Evolutionary conservation across 2,329 filamentous ascomycete genomes (phyloP).

Genomic region (Aquanectria penicillioides): DNA sequence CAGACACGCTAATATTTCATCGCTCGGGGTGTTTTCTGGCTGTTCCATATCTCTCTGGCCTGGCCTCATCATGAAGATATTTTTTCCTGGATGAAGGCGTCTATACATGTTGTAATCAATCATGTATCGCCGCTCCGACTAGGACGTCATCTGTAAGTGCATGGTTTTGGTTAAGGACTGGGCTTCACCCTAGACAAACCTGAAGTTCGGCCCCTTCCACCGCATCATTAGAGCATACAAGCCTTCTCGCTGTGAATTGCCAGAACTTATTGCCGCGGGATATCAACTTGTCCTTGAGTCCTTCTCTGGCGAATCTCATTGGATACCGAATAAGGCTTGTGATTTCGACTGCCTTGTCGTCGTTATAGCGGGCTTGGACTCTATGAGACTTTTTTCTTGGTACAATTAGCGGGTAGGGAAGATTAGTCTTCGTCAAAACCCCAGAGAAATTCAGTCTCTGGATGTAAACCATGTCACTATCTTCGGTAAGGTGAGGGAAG

Average conservation of each 20-base stretch:
- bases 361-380: too few relatives aligned
- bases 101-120: slow-evolving; percentile 22
- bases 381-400: too few relatives aligned
- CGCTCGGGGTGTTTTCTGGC: neutral
- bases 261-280: slow-evolving; percentile 16
- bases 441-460: too few relatives aligned
- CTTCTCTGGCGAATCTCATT: slow-evolving; percentile 2
- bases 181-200: neutral
- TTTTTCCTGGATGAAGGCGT: neutral
- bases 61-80: neutral
- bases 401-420: too few relatives aligned
- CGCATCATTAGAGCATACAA: slow-evolving; percentile 8
- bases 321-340: neutral
- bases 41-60: too few relatives aligned
- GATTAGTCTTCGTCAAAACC: too few relatives aligned
- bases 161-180: neutral
- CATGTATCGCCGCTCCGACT: slow-evolving; percentile 21
- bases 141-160: neutral
- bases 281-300: neutral
- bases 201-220: neutral
- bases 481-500: neutral
- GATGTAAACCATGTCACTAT: neutral
- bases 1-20: neutral
- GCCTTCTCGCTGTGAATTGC: neutral
- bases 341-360: neutral